These are phyloP conservation scores for Suillus subalutaceus DNA, from an alignment of 768 basidiomycete species.

Conservation along the genomic window DNA sequence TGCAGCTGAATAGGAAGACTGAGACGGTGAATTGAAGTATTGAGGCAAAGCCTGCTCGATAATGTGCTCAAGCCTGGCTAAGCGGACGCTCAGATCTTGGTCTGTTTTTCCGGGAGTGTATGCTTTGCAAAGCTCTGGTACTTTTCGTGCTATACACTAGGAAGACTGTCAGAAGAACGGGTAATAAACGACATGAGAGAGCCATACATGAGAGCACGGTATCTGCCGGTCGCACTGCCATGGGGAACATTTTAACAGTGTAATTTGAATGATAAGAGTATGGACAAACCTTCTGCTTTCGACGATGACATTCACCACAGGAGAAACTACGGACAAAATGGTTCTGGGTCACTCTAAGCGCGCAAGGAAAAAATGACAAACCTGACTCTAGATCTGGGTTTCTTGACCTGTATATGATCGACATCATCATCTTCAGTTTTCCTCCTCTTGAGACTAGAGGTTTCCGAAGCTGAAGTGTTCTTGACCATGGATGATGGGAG, in stretches of 20 bases:
- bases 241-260: conserved; percentile 21
- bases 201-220: conserved; percentile 79
- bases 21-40: conserved; percentile 52
- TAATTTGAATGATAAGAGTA: conserved; percentile 19
- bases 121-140: conserved; percentile 85
- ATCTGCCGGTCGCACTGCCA: conserved; percentile 81
- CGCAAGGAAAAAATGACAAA: conserved; percentile 32
- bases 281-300: conserved; percentile 76
- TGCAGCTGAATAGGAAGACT: conserved; percentile 33
- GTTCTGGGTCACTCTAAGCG: conserved; percentile 13
- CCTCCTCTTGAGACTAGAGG: conserved; percentile 54
- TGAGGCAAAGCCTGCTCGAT: conserved; percentile 81
- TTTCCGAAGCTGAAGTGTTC: conserved; percentile 27
- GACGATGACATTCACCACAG: conserved; percentile 85
- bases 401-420: conserved; percentile 53
- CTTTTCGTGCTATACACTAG: conserved; percentile 83
- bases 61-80: conserved; percentile 79
- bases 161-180: conserved; percentile 21
- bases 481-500: conserved; percentile 30
- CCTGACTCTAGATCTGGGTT: conserved; percentile 76
- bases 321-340: conserved; percentile 58
- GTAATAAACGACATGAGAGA: conserved; percentile 5
- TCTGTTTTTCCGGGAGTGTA: conserved; percentile 88
- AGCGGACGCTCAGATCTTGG: conserved; percentile 74
- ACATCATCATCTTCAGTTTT: conserved; percentile 65